Base-by-base conservation (phyloP, 768 basidiomycete genomes). In the Dioszegia aurantiaca region DNA sequence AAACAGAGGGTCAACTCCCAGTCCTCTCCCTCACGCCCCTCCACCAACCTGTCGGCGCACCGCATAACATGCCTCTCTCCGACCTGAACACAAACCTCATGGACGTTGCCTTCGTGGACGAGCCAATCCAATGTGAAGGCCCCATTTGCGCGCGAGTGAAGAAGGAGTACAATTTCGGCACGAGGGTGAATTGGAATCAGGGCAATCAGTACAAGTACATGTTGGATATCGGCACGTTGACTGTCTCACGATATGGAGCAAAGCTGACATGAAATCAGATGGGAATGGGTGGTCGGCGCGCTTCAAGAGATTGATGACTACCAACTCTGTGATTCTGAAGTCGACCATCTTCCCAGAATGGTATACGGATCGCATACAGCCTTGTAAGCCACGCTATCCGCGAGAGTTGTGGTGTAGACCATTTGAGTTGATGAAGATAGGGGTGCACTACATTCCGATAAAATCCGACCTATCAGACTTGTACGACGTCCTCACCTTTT, bases 401-500 rank as follows among this genome's bases (percentile, higher is more conserved):
- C 17, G 4, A 21, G 40, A 3, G 16, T 40, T 11, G 21, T 17
- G 30, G 9, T 5, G 19, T 19, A 16, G 2, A 4, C 30, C 40
- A 6, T 21, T 46, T 3, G 8, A 14, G 19, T 41, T 43, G 27
- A 21, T 16, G 12, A 21, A n/a, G 19, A 21, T 30, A 62, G 61
- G 72, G 72, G 64, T 74, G 10, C 69, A 65, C 63, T 78, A 78
- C 61, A 64, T 78, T 12, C 77, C 77, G 3, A 64, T 78, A 69
- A 79, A 78, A 61, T 64, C 75, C 36, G 78, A 78, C 61, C 69
- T 78, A 46, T 72, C 72, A 3, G 78, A 79, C 60, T 56, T 79
- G 21, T 79, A 79, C 69, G 78, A 79, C 59, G 69, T 75, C 51
- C 51, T 76, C 36, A 62, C 67, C 0, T 76, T 76, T 57, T 72